Evolutionary conservation across 805 yeast genomes (phyloP).

Genomic region (Candida peoriensis): DNA sequence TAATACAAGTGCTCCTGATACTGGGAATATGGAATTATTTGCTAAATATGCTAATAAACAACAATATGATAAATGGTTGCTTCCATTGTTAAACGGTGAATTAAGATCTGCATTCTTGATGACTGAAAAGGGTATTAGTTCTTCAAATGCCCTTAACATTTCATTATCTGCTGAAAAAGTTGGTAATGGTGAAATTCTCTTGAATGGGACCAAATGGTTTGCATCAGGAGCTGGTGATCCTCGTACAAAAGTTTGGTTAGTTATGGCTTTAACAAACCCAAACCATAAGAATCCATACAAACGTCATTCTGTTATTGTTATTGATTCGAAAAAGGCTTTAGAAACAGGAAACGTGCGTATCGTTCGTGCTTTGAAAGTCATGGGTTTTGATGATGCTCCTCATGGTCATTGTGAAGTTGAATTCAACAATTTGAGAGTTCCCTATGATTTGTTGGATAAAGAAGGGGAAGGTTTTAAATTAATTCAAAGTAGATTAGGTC

Average conservation of each 20-base stretch:
- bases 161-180: constrained; percentile 38
- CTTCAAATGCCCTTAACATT: constrained; percentile 60
- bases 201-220: constrained; percentile 66
- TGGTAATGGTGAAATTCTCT: constrained; percentile 41
- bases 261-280: constrained; percentile 25
- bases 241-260: constrained; percentile 37
- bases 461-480: constrained; percentile 59
- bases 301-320: constrained; percentile 52
- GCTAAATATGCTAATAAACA: constrained; percentile 35
- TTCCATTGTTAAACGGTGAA: constrained; percentile 48
- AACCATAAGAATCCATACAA: constrained; percentile 30
- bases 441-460: constrained; percentile 35
- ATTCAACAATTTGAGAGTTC: constrained; percentile 45
- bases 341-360: constrained; percentile 44
- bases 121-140: constrained; percentile 58
- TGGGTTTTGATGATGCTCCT: constrained; percentile 66
- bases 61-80: constrained; percentile 44
- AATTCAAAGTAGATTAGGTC: constrained; percentile 61
- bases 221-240: constrained; percentile 71
- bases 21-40: constrained; percentile 49
- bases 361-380: constrained; percentile 46
- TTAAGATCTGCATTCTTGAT: constrained; percentile 58
- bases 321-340: constrained; percentile 46
- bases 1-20: constrained; percentile 59
- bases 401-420: constrained; percentile 64